Base-by-base conservation (phyloP, 768 basidiomycete species). In the Auriscalpium vulgare region DNA sequence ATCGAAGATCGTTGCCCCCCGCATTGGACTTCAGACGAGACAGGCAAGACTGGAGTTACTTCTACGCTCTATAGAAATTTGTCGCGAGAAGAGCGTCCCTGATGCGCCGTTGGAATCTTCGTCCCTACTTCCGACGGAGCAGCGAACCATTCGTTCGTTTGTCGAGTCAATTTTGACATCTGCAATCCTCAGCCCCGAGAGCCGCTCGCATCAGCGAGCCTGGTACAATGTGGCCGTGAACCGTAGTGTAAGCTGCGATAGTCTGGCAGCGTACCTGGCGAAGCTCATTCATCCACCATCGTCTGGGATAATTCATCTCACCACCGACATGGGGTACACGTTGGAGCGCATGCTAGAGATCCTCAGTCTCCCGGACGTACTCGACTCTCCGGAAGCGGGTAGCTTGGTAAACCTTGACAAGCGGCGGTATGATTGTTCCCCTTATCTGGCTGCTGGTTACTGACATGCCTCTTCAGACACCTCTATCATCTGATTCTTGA, bases 271-370 rank as follows among this genome's bases (percentile, higher is more conserved):
- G 1, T 68, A 91, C 45, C 69, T 91, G 44, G 73, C 76, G 16
- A 75, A 77, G 51, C 81, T 82, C 1, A 71, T 65, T 11, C 43
- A 45, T 44, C 50, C 38, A 46, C 67, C 76, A 8, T 76, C 78
- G 49, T 74, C 78, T 35, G 72, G 73, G 35, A 78, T 82, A 36
- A 72, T 78, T 7, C 53, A 56, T 13, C 70, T 91, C 47, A 82
- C 84, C 4, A 78, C 87, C 14, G 91, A 92, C 65, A 79, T 90
- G 60, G 88, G 87, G 10, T 93, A 90, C 89, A 70, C 91, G 40
- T 66, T 93, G 56, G 91, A 93, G 67, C 80, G 88, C 46, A 80
- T 92, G 69, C 71, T 92, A 37, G 91, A 92, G 66, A 74, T 92
- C 48, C 80, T 91, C 56, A 82, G 84, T 29, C 78, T 83, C 51